Conservation (phyloP, 805 yeast species). For the Candida insectalens region DNA sequence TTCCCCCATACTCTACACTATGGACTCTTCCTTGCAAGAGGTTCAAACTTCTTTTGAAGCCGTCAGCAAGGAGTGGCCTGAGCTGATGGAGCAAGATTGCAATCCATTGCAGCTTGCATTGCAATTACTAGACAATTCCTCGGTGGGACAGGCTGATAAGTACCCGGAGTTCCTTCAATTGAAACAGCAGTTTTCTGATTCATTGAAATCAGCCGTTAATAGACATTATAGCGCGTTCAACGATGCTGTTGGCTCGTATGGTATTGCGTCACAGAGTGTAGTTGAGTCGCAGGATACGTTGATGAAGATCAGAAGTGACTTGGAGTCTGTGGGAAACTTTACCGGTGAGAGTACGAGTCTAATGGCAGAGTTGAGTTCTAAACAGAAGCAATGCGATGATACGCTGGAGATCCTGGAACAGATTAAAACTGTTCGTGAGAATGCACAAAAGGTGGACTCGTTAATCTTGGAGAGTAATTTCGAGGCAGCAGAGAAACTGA, state of each 20-base stretch:
- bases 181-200: constrained; percentile 43
- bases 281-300: constrained; percentile 46
- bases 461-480: constrained; percentile 63
- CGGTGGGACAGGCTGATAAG: constrained; percentile 83
- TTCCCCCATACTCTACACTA: background rate
- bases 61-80: constrained; percentile 21
- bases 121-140: constrained; percentile 72
- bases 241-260: constrained; percentile 76
- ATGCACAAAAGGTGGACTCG: constrained; percentile 58
- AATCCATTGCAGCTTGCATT: constrained; percentile 84
- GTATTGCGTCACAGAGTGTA: constrained; percentile 54
- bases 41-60: background rate
- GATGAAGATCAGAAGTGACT: constrained; percentile 12
- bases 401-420: constrained; percentile 63
- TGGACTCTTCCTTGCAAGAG: constrained; percentile 2
- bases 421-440: constrained; percentile 47
- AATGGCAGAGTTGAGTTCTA: constrained; percentile 54
- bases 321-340: constrained; percentile 11
- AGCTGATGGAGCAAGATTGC: constrained; percentile 41
- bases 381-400: constrained; percentile 52
- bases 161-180: constrained; percentile 56
- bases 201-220: constrained; percentile 63
- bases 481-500: constrained; percentile 31
- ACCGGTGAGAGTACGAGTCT: constrained; percentile 41
- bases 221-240: constrained; percentile 80